A percentile compares a stretch with the other conserved stretches of the same genome.
Evolutionary conservation across 2,329 filamentous ascomycete species (phyloP).

Genomic region (Nigrospora osmanthi): DNA sequence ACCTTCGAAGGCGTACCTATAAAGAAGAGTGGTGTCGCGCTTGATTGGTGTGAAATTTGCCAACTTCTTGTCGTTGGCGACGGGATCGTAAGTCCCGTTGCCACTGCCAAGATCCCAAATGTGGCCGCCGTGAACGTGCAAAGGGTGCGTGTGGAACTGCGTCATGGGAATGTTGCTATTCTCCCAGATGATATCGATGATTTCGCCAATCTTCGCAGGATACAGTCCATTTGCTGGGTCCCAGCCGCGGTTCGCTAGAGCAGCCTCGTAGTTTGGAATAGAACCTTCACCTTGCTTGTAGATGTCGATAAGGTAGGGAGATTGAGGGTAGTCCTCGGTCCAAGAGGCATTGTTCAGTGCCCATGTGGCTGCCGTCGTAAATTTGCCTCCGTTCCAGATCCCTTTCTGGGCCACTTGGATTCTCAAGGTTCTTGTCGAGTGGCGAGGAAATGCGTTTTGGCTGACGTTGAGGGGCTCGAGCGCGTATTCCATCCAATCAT

Average conservation of each 20-base stretch:
- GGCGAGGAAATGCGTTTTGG: constrained; percentile 22
- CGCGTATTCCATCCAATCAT: constrained; percentile 34
- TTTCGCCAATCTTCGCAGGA: constrained; percentile 46
- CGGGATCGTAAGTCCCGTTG: constrained; percentile 42
- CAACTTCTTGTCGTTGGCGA: constrained; percentile 11
- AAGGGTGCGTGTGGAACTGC: constrained; percentile 39
- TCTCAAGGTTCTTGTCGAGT: constrained; percentile 35
- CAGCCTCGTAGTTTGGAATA: constrained; percentile 31
- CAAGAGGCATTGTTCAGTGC: constrained; percentile 35
- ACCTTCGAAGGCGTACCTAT: constrained; percentile 38
- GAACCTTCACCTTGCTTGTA: constrained; percentile 23
- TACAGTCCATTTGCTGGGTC: constrained; percentile 42
- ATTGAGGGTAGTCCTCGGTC: constrained; percentile 24
- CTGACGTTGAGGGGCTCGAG: constrained; percentile 25
- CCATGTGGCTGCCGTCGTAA: constrained; percentile 7
- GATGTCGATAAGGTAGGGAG: constrained; percentile 43
- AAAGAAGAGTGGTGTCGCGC: constrained; percentile 45
- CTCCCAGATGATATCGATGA: constrained; percentile 43
- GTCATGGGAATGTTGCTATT: constrained; percentile 28
- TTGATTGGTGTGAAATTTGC: too few relatives aligned
- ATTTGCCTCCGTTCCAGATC: constrained; percentile 20
- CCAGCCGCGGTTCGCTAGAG: constrained; percentile 36
- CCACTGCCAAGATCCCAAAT: constrained; percentile 45
- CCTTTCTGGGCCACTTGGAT: constrained; percentile 11
- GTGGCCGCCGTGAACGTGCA: constrained; percentile 47